Evolutionary conservation across 2,329 filamentous ascomycete genomes (phyloP), one percentile per base, ranked within the genome.

Genomic region (Paraphaeosphaeria minitans): DNA sequence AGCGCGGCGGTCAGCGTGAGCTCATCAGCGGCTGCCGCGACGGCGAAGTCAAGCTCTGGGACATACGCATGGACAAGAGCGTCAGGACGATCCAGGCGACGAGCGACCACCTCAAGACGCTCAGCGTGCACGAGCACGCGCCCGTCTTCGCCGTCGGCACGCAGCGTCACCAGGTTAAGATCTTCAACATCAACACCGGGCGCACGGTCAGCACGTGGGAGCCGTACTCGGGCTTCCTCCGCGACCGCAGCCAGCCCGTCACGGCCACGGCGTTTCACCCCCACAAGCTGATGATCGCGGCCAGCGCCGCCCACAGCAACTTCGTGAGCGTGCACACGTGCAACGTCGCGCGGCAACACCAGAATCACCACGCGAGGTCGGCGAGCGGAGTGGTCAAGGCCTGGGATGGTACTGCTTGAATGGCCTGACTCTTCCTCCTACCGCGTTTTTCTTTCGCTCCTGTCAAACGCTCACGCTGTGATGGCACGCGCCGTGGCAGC

Each of bases 81-180:
- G 82, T 96, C 52, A 87, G 88, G 60, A 87, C 87, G 2, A 89
- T 94, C 69, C 84, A 87, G 71, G 88, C 90, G 7, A 94, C 91
- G 3, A 87, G 85, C 60, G 88, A 93, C 69, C 90, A 89, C 9
- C 83, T 97, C 60, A 87, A 93, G 56, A 96, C 92, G 19, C 85
- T 96, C 57, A 95, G 91, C 75, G 93, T 95, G 43, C 95, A 99
- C 76, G 95, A 99, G 77, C 95, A 99, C 77, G 87, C 96, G 55
- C 95, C 95, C 27, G 93, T 99, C 13, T 97, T 99, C 81, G 92
- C 92, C 68, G 97, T 93, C 61, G 95, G 95, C 69, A 95, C 93
- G 27, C 93, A 93, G 56, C 86, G 90, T 51, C 93, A 97, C 73
- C 85, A 88, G 24, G 92, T 98, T 69, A 96, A 96, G 77, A 88